phyloP scores from a whole-genome alignment of 139 green algal species.

The Micractinium conductrix region DNA sequence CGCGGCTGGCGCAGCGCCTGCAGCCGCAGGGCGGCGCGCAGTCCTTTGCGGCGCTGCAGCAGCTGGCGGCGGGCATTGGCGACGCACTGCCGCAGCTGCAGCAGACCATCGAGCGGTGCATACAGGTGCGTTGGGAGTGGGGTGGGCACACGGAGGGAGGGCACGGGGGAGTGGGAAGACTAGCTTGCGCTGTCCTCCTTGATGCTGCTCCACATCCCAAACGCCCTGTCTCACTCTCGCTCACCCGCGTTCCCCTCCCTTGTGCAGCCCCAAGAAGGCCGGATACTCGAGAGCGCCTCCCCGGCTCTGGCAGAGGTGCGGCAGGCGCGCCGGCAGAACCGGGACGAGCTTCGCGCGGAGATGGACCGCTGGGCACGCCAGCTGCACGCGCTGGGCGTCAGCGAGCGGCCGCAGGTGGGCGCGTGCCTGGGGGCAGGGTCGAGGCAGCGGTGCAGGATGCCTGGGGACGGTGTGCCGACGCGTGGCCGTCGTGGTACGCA shows the following conservation, averaged over 20 bases:
- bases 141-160: not conserved
- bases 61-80: slow-evolving; percentile 49
- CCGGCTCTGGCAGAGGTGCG: slow-evolving; percentile 54
- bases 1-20: slow-evolving; percentile 25
- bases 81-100: slow-evolving; percentile 50
- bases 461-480: too few species aligned
- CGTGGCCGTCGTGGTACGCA: too few species aligned
- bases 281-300: slow-evolving; percentile 59
- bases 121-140: slow-evolving; percentile 38
- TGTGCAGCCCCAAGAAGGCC: slow-evolving; percentile 46
- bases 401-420: slow-evolving; percentile 55
- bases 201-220: not conserved
- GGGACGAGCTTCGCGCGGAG: slow-evolving; percentile 39
- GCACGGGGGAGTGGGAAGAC: not conserved
- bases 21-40: not conserved
- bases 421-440: not conserved
- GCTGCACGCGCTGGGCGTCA: slow-evolving; percentile 54
- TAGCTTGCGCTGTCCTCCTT: not conserved
- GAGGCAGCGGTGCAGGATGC: not conserved
- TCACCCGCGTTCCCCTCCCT: too few species aligned
- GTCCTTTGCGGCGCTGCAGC: slow-evolving; percentile 48
- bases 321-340: slow-evolving; percentile 53
- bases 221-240: not conserved
- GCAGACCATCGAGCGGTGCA: slow-evolving; percentile 54
- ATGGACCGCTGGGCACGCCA: slow-evolving; percentile 58